Base-by-base conservation (phyloP, 768 basidiomycete species). In the Floccularia luteovirens region DNA sequence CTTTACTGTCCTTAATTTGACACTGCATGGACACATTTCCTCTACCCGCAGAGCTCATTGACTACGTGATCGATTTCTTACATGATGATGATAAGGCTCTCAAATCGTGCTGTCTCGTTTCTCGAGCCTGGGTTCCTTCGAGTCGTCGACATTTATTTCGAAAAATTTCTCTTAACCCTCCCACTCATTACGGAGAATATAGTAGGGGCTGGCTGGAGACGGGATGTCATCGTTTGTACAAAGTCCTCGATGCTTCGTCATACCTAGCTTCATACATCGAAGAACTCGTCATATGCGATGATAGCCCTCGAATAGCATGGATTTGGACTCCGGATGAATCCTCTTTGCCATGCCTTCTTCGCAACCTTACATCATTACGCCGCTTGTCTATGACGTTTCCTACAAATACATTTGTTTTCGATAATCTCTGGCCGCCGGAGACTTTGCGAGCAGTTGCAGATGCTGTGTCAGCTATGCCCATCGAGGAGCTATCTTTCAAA, bases 31-130 rank as follows among this genome's bases (percentile, higher is more conserved):
- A n/a, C n/a, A n/a, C n/a, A n/a, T n/a, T n/a, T n/a, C n/a, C 0
- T 10, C 27, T 34, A 7, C 16, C 16, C 32, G n/a, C 32, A 34
- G 57, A 59, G 33, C 48, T 59, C 32, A 48, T 52, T 37, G 53
- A 53, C 39, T 43, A 52, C 39, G 55, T 60, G 28, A 54, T 60
- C 39, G 55, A 52, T 22, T 58, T 56, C 39, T 39, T 61, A 12
- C 53, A 55, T 38, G 53, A 53, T 33, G 50, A 54, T 24, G 42
- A 47, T 3, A 19, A 21, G n/a, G 37, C 55, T 13, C 50, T 59
- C 14, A 41, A 49, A 16, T 43, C 52, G 8, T 57, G 54, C 40
- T 45, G 53, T 17, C 49, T 54, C 17, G 56, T 58, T 16, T 52
- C 51, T 24, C 49, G 43, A 14, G 39, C 46, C n/a, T 61, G 55